Percentiles rank a stretch among this genome's conserved stretches.
Conservation (phyloP, 2,329 filamentous ascomycete species). For the Aspergillus costaricaensis region DNA sequence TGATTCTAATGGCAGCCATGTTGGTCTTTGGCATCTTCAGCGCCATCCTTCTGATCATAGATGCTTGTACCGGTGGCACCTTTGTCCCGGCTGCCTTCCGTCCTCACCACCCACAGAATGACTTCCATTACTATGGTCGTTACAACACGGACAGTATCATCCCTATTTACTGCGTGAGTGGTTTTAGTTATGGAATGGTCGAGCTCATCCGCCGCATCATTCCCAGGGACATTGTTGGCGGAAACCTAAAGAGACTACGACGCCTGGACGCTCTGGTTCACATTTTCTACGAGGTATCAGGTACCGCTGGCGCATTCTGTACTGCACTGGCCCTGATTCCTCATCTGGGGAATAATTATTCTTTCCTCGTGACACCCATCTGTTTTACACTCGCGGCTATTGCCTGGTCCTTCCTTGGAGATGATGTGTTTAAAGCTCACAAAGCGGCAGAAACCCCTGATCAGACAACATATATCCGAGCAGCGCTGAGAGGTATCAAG, state of each 20-base stretch:
- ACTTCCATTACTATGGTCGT: constrained; percentile 20
- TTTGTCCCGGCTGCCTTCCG: constrained; percentile 15
- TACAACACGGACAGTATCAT: constrained; percentile 21
- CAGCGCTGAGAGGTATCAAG: constrained; percentile 13
- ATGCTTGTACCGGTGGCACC: constrained; percentile 18
- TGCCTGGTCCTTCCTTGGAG: constrained; percentile 18
- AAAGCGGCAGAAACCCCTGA: constrained; percentile 1
- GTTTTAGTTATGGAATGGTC: constrained; percentile 20
- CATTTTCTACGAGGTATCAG: constrained; percentile 19
- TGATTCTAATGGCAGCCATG: constrained; percentile 15
- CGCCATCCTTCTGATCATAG: constrained; percentile 19
- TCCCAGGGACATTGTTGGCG: constrained; percentile 18
- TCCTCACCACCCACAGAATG: constrained; percentile 14
- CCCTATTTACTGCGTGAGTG: constrained; percentile 19
- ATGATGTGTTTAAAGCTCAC: constrained; percentile 9
- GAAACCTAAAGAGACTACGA: constrained; percentile 18
- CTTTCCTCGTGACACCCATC: constrained; percentile 18
- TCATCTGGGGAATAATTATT: constrained; percentile 19
- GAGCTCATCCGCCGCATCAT: constrained; percentile 22
- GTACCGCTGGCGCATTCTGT: constrained; percentile 17
- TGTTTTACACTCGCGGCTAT: constrained; percentile 15
- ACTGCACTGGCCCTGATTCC: constrained; percentile 19
- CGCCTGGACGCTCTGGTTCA: constrained; percentile 19
- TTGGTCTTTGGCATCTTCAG: constrained; percentile 18
- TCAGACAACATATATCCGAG: constrained; percentile 15